Conservation (phyloP, 2,329 filamentous ascomycete genomes). For the Exophiala calicioides region DNA sequence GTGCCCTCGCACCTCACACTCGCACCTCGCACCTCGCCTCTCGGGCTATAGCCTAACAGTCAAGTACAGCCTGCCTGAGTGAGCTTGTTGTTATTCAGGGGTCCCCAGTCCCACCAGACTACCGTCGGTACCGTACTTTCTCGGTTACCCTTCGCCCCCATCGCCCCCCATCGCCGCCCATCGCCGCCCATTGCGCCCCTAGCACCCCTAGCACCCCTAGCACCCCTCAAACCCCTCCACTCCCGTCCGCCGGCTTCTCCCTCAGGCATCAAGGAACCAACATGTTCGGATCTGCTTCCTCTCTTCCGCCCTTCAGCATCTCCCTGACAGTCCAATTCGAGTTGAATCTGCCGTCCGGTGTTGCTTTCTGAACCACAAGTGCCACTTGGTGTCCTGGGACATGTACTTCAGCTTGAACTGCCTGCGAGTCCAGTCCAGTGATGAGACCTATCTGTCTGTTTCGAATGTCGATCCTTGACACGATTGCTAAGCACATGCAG, state of each 20-base stretch:
- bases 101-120: too few relatives aligned
- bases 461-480: slow-evolving; percentile 20
- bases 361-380: slow-evolving; percentile 24
- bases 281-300: not conserved
- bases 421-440: slow-evolving; percentile 7
- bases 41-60: not conserved
- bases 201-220: too few relatives aligned
- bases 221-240: too few relatives aligned
- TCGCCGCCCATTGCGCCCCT: too few relatives aligned
- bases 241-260: too few relatives aligned
- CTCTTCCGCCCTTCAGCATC: slow-evolving; percentile 7
- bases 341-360: slow-evolving; percentile 22
- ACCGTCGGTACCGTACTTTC: too few relatives aligned
- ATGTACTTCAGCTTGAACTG: slow-evolving; percentile 9
- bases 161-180: too few relatives aligned
- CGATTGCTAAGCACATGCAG: slow-evolving; percentile 23
- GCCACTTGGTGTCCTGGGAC: slow-evolving; percentile 14
- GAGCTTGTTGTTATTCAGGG: too few relatives aligned
- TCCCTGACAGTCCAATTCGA: slow-evolving; percentile 20
- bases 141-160: too few relatives aligned
- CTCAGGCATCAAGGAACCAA: not conserved
- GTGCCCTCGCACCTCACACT: not conserved
- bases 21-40: not conserved
- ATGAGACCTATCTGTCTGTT: slow-evolving; percentile 15
- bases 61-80: too few relatives aligned